Conservation (phyloP, 495 filamentous ascomycete genomes). For the Talaromyces stipitatus region DNA sequence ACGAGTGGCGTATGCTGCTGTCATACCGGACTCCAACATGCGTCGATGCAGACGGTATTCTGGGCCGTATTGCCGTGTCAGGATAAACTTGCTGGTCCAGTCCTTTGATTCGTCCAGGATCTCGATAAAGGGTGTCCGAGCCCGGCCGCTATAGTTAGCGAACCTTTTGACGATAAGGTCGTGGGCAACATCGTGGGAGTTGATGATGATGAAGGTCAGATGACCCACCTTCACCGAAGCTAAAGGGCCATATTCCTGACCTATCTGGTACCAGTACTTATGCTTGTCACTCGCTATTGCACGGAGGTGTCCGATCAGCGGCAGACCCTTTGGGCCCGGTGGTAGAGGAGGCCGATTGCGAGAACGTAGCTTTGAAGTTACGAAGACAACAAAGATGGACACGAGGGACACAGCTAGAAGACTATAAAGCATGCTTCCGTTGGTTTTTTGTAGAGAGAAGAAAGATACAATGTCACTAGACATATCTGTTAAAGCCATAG, state of each 20-base stretch:
- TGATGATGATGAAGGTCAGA: conserved; percentile 13
- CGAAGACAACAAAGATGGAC: not conserved
- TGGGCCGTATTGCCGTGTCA: not conserved
- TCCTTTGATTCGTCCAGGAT: not conserved
- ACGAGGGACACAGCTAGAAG: not conserved
- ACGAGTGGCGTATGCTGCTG: not conserved
- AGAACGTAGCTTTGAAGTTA: not conserved
- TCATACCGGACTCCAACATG: not conserved
- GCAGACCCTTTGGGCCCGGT: conserved; percentile 22
- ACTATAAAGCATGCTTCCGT: not conserved
- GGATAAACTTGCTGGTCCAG: not conserved
- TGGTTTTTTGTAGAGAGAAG: not conserved
- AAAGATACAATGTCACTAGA: not conserved
- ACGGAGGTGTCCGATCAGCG: conserved; percentile 22
- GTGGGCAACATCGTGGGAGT: conserved; percentile 2
- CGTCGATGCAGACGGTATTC: not conserved
- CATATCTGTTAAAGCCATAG: not conserved
- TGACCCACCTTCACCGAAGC: conserved; percentile 11
- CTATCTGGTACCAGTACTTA: conserved; percentile 15
- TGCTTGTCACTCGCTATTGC: conserved; percentile 10
- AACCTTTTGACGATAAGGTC: conserved; percentile 21
- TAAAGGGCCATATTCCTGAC: conserved; percentile 18
- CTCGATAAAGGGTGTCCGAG: not conserved
- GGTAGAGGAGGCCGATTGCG: conserved; percentile 6
- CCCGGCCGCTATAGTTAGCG: conserved; percentile 10